Evolutionary conservation across 345 rosid species (phyloP).

Genomic region (Raphanus raphanistrum): DNA sequence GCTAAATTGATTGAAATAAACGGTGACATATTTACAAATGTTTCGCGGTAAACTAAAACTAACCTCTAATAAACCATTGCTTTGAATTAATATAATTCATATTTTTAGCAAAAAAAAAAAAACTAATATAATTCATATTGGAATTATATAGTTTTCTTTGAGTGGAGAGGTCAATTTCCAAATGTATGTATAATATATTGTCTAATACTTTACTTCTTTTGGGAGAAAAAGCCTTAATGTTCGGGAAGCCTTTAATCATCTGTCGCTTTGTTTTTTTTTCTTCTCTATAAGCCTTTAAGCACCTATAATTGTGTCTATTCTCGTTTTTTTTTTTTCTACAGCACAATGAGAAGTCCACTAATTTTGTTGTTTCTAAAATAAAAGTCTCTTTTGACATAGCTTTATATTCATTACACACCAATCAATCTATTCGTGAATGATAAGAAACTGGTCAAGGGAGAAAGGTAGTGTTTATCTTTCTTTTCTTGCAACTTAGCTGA

Average conservation of each 20-base stretch:
- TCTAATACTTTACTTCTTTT: conserved; percentile 25
- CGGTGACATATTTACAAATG: no score
- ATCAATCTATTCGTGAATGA: background rate
- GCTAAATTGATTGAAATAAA: no score
- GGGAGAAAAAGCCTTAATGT: conserved; percentile 37
- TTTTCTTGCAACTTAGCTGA: background rate
- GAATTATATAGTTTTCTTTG: background rate
- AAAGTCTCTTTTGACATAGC: conserved; percentile 1
- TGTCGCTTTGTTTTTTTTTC: background rate
- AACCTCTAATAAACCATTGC: background rate
- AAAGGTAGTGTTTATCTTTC: conserved; percentile 18
- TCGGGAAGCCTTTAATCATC: conserved; percentile 26
- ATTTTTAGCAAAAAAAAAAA: no score
- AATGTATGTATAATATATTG: conserved; percentile 14
- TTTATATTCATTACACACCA: conserved; percentile 15
- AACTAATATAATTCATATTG: background rate
- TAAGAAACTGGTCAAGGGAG: background rate
- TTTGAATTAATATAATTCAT: background rate
- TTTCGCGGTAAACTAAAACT: no score
- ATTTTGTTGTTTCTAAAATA: conserved; percentile 3
- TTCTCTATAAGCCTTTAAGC: conserved; percentile 2
- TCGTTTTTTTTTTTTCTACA: conserved; percentile 6
- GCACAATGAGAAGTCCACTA: conserved; percentile 14
- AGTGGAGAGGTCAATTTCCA: conserved; percentile 24
- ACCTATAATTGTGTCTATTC: conserved; percentile 16